Evolutionary conservation across 371 early-diverging fungal species (phyloP).

Genomic region (Saksenaea oblongispora): DNA sequence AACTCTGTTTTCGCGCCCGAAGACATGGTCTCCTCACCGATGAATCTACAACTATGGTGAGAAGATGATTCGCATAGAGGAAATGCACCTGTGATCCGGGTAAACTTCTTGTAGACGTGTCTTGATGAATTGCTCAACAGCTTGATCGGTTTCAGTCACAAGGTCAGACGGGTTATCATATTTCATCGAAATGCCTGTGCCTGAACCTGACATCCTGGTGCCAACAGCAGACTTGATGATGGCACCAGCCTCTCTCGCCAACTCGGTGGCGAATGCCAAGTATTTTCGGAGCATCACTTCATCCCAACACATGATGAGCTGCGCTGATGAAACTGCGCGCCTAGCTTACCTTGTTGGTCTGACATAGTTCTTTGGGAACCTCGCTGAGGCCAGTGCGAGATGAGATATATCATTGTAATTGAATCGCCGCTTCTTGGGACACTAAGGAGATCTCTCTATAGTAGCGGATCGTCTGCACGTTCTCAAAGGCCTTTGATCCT

Average conservation of each 20-base stretch:
- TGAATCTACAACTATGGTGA: conserved; percentile 54
- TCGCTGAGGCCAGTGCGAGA: too few species aligned
- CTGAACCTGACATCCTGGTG: conserved; percentile 50
- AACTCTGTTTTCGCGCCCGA: conserved; percentile 61
- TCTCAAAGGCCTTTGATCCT: too few species aligned
- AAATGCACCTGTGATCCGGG: conserved; percentile 65
- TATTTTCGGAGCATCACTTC: conserved; percentile 41
- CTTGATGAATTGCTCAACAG: conserved; percentile 76
- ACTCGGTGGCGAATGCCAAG: conserved; percentile 51
- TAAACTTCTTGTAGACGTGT: conserved; percentile 57
- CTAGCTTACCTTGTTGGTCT: too few species aligned
- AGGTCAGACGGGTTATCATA: conserved; percentile 77
- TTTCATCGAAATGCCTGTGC: conserved; percentile 47
- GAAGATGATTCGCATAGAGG: not conserved
- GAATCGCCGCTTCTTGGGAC: too few species aligned
- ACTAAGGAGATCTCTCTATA: too few species aligned
- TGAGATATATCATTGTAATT: too few species aligned
- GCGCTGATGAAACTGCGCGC: too few species aligned
- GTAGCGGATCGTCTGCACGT: too few species aligned
- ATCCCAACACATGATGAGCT: not conserved
- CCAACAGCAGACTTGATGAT: conserved; percentile 63
- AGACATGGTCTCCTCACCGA: conserved; percentile 85
- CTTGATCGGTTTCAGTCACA: conserved; percentile 84
- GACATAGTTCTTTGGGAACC: too few species aligned
- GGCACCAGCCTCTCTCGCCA: conserved; percentile 67